Evolutionary conservation across 805 yeast species (phyloP), one percentile per base, ranked within the genome.

Genomic region (Lachancea sp.): DNA sequence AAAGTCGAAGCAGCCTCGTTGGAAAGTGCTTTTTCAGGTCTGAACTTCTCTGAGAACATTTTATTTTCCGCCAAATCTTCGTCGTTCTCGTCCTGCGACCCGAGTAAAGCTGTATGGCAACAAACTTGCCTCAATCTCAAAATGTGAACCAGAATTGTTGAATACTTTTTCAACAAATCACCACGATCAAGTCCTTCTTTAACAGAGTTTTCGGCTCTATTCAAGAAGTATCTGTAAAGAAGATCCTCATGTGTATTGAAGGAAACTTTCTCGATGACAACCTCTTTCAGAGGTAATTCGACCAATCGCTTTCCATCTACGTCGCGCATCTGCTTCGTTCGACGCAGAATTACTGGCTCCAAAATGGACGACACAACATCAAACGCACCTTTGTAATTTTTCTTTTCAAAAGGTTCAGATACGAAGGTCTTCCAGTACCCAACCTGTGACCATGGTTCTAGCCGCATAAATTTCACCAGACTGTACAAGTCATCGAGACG

Each of bases 371-470:
- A 86, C n/a, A 90, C 84, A 4, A 88, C 82, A 48, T 78, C 83
- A 53, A 89, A 70, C 0, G 97, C 90, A 47, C 79, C 78, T 5
- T 75, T 69, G 17, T 82, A 71, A 22, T 81, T 75, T 48, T 77
- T 79, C 37, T 77, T 78, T 51, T 85, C 92, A 61, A 86, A 89
- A 0, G 96, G 96, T 9, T 71, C 62, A 0, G 95, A 81, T 21
- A 90, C 75, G 56, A 88, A 88, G 12, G 86, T 77, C 49, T 80
- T 82, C 97, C 97, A 90, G 47, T 83, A 80, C 1, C 85, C 71
- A 41, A 83, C 78, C 50, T 83, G 82, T 29, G 80, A 70, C 97
- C 97, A 90, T 1, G 97, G 97, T 50, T 84, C 86, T n/a, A 89
- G 62, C 31, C 78, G 70, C 35, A 90, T 63, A 52, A 81, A 90